phyloP scores from a whole-genome alignment of 1,284 basidiomycete genomes.

The Phaffia rhodozyma region DNA sequence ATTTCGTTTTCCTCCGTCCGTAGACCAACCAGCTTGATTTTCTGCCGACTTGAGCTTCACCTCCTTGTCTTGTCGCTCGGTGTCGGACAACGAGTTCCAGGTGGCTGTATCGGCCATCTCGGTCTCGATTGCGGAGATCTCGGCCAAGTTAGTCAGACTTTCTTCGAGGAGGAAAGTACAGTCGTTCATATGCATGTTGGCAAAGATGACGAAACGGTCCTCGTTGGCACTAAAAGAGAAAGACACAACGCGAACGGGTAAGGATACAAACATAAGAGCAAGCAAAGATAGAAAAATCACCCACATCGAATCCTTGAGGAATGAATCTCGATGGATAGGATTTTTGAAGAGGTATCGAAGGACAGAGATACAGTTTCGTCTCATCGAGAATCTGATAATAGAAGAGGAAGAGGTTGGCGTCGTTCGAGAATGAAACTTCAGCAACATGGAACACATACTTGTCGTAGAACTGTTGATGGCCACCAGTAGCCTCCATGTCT shows the following conservation, averaged over 20 bases:
- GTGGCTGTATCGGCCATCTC: constrained; percentile 64
- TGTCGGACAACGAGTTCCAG: constrained; percentile 54
- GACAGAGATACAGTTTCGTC: constrained; percentile 9
- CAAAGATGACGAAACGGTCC: constrained; percentile 86
- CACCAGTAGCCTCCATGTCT: constrained; percentile 97
- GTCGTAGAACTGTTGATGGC: constrained; percentile 96
- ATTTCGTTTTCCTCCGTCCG: constrained; percentile 73
- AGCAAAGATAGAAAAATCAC: constrained; percentile 25
- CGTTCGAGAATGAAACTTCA: constrained; percentile 42
- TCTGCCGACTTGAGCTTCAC: constrained; percentile 66
- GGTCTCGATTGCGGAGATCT: constrained; percentile 73
- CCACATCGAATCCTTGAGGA: constrained; percentile 63
- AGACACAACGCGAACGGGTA: constrained; percentile 12
- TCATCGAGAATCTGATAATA: constrained; percentile 44
- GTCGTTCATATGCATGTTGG: constrained; percentile 98
- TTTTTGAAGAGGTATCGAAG: constrained; percentile 61
- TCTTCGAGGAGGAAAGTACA: constrained; percentile 98
- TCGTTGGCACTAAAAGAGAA: constrained; percentile 51
- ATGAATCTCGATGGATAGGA: constrained; percentile 67
- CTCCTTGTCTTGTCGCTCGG: constrained; percentile 75
- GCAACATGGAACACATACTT: constrained; percentile 53
- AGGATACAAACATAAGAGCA: background rate
- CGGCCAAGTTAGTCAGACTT: constrained; percentile 73
- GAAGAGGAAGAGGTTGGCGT: constrained; percentile 26
- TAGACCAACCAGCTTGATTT: constrained; percentile 71